phyloP scores from a whole-genome alignment of 73 alveolate species.

The Paramecium pentaurelia region DNA sequence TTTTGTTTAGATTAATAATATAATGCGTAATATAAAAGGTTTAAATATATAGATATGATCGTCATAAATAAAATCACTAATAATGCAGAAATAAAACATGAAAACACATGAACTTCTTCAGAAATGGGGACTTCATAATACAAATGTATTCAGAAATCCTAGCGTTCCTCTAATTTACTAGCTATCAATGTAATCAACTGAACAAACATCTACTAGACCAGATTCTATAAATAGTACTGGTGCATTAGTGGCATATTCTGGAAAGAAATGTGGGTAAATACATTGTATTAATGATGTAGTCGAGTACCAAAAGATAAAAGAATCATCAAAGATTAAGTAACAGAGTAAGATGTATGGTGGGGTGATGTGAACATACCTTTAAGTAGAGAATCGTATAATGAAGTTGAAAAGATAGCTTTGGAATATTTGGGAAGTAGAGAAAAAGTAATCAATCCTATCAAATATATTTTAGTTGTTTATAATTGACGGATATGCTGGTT shows the following conservation, averaged over 20 bases:
- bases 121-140: neutral
- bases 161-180: neutral
- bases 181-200: neutral
- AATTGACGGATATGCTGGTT: conserved; percentile 92
- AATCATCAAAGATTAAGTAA: conserved; percentile 65
- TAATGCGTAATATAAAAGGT: neutral
- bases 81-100: neutral
- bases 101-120: neutral
- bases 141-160: neutral
- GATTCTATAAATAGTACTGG: conserved; percentile 37
- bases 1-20: neutral
- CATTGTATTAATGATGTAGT: conserved; percentile 57
- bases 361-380: conserved; percentile 82
- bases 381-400: conserved; percentile 67
- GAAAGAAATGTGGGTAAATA: conserved; percentile 41
- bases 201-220: neutral
- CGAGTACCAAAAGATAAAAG: conserved; percentile 84
- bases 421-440: conserved; percentile 67
- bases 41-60: neutral
- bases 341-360: conserved; percentile 80
- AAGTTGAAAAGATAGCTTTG: conserved; percentile 69
- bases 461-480: conserved; percentile 60
- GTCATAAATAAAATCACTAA: neutral
- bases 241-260: conserved; percentile 68
- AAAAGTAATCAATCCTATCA: conserved; percentile 46